A percentile compares a stretch with the other conserved stretches of the same genome.
phyloP scores from a whole-genome alignment of 257 asterid genomes.

The Gynochthodes officinalis region DNA sequence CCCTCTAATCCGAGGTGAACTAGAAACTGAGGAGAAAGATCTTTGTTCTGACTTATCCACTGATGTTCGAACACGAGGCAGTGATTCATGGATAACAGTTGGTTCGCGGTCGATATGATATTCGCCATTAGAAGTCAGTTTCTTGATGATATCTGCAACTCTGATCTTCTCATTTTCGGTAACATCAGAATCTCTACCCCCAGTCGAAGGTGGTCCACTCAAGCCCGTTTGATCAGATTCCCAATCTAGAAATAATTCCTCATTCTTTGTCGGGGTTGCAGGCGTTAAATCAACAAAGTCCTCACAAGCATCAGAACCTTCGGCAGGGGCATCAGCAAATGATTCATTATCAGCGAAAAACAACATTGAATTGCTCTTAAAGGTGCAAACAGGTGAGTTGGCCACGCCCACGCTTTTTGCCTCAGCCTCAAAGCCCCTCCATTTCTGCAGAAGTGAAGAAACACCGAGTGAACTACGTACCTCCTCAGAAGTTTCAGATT shows the following conservation, averaged over 20 bases:
- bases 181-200: conserved; percentile 51
- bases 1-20: conserved; percentile 66
- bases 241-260: conserved; percentile 48
- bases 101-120: conserved; percentile 18
- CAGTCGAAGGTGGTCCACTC: conserved; percentile 39
- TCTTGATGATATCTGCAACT: conserved; percentile 68
- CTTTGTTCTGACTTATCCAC: conserved; percentile 38
- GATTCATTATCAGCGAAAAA: conserved; percentile 12
- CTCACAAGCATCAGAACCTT: conserved; percentile 21
- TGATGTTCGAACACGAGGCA: conserved; percentile 41
- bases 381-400: conserved; percentile 10
- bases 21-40: conserved; percentile 27
- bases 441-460: conserved; percentile 71
- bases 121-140: conserved; percentile 35
- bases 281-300: conserved; percentile 17
- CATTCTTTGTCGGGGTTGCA: conserved; percentile 24
- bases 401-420: conserved; percentile 17
- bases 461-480: conserved; percentile 49
- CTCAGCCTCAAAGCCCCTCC: conserved; percentile 62
- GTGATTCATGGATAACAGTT: conserved; percentile 22
- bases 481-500: conserved; percentile 26
- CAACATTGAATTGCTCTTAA: conserved; percentile 16
- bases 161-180: conserved; percentile 65
- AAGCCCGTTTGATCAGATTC: conserved; percentile 43
- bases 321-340: neutral